Conservation (phyloP, 495 filamentous ascomycete species). For the Glutinoglossum americanum region DNA sequence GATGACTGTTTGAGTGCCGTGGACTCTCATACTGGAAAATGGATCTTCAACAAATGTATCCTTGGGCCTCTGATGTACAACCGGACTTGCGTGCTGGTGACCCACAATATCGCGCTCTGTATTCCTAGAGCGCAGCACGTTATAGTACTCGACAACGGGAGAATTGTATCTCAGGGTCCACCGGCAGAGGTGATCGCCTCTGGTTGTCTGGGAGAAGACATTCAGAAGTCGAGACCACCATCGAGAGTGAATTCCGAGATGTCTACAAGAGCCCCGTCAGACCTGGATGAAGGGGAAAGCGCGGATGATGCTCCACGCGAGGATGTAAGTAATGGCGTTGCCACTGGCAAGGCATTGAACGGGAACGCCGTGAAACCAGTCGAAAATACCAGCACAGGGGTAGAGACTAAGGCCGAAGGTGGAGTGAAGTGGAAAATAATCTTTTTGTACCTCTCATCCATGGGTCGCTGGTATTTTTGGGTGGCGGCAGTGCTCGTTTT, state of each 20-base stretch:
- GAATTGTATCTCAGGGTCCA: slow-evolving; percentile 50
- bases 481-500: slow-evolving; percentile 49
- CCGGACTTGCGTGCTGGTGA: slow-evolving; percentile 90
- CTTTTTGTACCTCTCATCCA: slow-evolving; percentile 59
- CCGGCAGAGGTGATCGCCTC: slow-evolving; percentile 58
- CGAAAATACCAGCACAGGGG: slow-evolving; percentile 24
- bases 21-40: slow-evolving; percentile 96
- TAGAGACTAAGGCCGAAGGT: slow-evolving; percentile 60
- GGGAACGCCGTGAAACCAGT: slow-evolving; percentile 4
- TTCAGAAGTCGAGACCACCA: slow-evolving; percentile 45
- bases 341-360: slow-evolving; percentile 21
- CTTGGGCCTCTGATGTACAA: slow-evolving; percentile 72
- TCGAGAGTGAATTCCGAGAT: slow-evolving; percentile 43
- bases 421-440: slow-evolving; percentile 75
- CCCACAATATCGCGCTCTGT: slow-evolving; percentile 77
- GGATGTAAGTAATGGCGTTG: slow-evolving; percentile 14
- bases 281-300: slow-evolving; percentile 13
- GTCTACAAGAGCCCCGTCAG: slow-evolving; percentile 55
- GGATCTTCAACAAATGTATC: slow-evolving; percentile 89
- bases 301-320: slow-evolving; percentile 17
- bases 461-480: slow-evolving; percentile 97
- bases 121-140: slow-evolving; percentile 59
- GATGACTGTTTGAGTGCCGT: slow-evolving; percentile 96
- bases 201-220: slow-evolving; percentile 68
- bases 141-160: slow-evolving; percentile 73